A percentile compares a stretch with the other conserved stretches of the same genome.
Conservation (phyloP, 2,329 filamentous ascomycete species). For the Cyphellophora europaea region DNA sequence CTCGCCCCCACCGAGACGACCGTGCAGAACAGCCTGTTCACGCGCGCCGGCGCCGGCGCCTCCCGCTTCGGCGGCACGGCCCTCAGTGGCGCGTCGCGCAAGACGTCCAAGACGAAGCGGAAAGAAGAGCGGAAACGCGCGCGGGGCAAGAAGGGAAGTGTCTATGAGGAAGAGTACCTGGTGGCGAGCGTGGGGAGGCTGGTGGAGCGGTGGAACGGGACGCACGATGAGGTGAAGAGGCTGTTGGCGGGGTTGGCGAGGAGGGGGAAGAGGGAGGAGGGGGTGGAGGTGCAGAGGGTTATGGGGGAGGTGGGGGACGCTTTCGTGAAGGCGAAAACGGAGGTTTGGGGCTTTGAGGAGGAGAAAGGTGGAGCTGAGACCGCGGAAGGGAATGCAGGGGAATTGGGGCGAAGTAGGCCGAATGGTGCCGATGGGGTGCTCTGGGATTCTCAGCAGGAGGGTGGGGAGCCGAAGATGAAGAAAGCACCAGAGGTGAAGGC, state of each 20-base stretch:
- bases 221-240: conserved; percentile 61
- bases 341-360: conserved; percentile 51
- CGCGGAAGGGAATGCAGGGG: conserved; percentile 12
- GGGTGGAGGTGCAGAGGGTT: conserved; percentile 63
- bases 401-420: conserved; percentile 17
- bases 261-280: conserved; percentile 79
- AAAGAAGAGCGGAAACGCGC: conserved; percentile 93
- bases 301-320: conserved; percentile 65
- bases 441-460: conserved; percentile 30
- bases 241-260: conserved; percentile 70
- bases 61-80: conserved; percentile 38
- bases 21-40: conserved; percentile 72
- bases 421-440: conserved; percentile 26
- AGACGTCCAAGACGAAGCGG: conserved; percentile 77
- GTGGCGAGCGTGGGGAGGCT: conserved; percentile 77
- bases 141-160: conserved; percentile 86
- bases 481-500: conserved; percentile 45
- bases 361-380: conserved; percentile 15
- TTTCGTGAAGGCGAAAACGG: conserved; percentile 56
- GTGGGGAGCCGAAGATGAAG: conserved; percentile 20
- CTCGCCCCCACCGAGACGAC: conserved; percentile 82
- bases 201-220: conserved; percentile 68
- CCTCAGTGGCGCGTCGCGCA: conserved; percentile 64
- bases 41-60: conserved; percentile 61
- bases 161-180: conserved; percentile 97